Evolutionary conservation across 257 asterid genomes (phyloP), one percentile per base, ranked within the genome.

Genomic region (Lycium ferocissimum): DNA sequence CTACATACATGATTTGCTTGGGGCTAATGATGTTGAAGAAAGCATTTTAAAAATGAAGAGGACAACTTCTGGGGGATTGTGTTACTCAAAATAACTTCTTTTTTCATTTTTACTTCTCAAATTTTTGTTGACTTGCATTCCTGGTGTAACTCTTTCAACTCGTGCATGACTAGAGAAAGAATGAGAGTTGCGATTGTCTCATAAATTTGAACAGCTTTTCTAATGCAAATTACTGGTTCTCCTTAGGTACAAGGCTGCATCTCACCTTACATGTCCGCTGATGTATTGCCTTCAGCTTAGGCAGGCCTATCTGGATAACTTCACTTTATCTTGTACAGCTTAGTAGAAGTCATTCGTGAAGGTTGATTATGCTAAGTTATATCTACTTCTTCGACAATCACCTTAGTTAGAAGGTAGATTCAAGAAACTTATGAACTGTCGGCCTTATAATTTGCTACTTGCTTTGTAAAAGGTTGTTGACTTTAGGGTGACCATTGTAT

Each of bases 171-270:
- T 51, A 22, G 11, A 75, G 62, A 14, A 76, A 51, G 63, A 76
- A 51, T 26, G 82, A 53, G 65, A 22, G 51, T 33, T 51, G 14
- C 20, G 43, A 76, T 76, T 51, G 63, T 26, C 63, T 26, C 51
- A 73, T 49, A 66, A 18, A 62, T 15, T 63, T 45, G 53, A 58
- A 37, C 37, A 40, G 62, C 7, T 13, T 13, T 17, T 84, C 81
- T 58, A 79, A 84, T 59, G 86, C 88, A 26, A 26, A 26, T 26
- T 26, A 26, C 33, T 26, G 33, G 33, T 26, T 26, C 33, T 26
- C 33, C 33, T 72, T 96, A 96, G 99, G 97, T 94, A 67, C 97
- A 91, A 84, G 99, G 98, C 67, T 94, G 97, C 82, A 65, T 91
- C 76, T 93, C 98, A 6, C 99, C 98, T 3, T 93, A 94, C 94